Evolutionary conservation across 805 yeast species (phyloP).

Genomic region (Tetrapisispora nanseiensis): DNA sequence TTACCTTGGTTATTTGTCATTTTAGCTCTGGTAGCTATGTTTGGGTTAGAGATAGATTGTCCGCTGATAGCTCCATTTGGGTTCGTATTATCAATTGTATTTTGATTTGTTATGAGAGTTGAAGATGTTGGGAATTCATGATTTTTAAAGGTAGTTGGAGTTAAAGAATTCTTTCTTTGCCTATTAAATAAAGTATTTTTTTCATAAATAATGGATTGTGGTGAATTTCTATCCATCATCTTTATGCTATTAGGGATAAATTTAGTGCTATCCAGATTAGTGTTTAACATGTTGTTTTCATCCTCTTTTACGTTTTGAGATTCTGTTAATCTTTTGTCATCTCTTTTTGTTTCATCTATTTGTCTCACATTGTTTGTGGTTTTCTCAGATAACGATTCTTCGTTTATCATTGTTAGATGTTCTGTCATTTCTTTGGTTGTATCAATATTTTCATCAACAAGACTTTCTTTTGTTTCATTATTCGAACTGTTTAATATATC

Average conservation of each 20-base stretch:
- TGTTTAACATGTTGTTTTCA: not conserved
- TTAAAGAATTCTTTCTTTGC: slow-evolving; percentile 21
- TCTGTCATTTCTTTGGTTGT: not conserved
- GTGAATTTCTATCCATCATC: slow-evolving; percentile 13
- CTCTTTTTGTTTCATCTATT: not conserved
- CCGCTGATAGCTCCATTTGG: not conserved
- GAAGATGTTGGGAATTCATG: slow-evolving; percentile 8
- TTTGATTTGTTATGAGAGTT: not conserved
- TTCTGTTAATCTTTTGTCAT: too few species aligned
- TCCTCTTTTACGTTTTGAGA: too few species aligned
- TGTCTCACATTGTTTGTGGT: not conserved
- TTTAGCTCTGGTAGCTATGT: not conserved
- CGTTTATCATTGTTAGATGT: not conserved
- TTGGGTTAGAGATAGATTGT: not conserved
- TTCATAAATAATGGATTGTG: slow-evolving; percentile 19
- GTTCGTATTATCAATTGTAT: not conserved
- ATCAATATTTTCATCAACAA: not conserved
- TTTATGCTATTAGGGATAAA: not conserved
- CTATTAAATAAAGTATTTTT: slow-evolving; percentile 11
- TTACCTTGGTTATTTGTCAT: not conserved
- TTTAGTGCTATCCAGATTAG: not conserved
- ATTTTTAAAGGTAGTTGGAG: slow-evolving; percentile 23
- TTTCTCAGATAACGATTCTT: slow-evolving; percentile 1
- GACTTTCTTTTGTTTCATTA: not conserved
- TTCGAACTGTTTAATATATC: slow-evolving; percentile 6